Percentiles rank a stretch among this genome's conserved stretches.
phyloP scores from a whole-genome alignment of 2,329 filamentous ascomycete species.

The Aspergillus quadricinctus region DNA sequence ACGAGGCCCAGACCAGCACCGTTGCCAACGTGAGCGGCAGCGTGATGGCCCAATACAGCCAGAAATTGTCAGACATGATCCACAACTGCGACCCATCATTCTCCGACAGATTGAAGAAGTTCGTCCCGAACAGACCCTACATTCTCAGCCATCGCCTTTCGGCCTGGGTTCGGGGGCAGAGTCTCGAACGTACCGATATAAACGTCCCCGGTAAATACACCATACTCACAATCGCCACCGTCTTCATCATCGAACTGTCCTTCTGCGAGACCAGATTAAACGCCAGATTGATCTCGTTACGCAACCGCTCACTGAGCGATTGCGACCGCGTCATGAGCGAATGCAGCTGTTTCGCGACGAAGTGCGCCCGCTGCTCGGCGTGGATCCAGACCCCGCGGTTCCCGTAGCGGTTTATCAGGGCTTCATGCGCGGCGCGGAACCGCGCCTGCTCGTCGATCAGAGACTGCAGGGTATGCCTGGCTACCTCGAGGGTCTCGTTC shows the following conservation, averaged over 20 bases:
- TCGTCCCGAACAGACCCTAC: constrained; percentile 32
- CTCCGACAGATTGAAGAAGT: constrained; percentile 28
- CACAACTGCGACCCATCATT: constrained; percentile 15
- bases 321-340: constrained; percentile 23
- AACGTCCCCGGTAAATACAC: constrained; percentile 28
- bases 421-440: constrained; percentile 8
- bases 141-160: no score
- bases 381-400: constrained; percentile 1
- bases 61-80: constrained; percentile 23
- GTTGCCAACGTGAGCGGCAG: constrained; percentile 26
- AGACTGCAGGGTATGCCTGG: constrained; percentile 22
- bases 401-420: neutral
- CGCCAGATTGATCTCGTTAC: constrained; percentile 33
- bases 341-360: constrained; percentile 21
- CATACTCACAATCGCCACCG: constrained; percentile 24
- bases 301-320: constrained; percentile 26
- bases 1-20: constrained; percentile 21
- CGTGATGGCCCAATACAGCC: constrained; percentile 30
- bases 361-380: constrained; percentile 12
- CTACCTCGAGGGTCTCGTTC: constrained; percentile 29
- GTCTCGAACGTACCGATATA: no score
- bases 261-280: constrained; percentile 32
- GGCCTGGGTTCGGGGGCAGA: no score
- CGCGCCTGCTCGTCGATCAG: constrained; percentile 18
- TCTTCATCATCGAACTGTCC: constrained; percentile 29